These are phyloP conservation scores for Casaregolazyma lundiana DNA, from an alignment of 1,139 yeast species.

Conservation along the genomic window DNA sequence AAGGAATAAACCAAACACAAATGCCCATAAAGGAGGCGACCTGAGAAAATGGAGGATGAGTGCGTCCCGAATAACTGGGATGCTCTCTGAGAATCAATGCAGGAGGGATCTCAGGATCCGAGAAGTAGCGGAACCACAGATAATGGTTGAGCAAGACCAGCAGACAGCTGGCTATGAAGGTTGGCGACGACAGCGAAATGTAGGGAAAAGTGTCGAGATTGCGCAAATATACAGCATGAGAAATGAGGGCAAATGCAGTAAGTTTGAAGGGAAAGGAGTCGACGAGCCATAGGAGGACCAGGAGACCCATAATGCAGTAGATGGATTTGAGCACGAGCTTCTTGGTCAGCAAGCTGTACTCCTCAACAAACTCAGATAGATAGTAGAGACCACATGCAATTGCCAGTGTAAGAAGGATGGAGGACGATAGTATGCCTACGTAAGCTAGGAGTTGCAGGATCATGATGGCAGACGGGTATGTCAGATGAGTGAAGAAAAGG, in stretches of 20 bases:
- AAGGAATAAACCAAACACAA: conserved; percentile 92
- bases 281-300: conserved; percentile 54
- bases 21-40: conserved; percentile 92
- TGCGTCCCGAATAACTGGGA: conserved; percentile 42
- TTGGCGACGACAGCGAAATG: conserved; percentile 64
- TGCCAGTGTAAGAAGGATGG: conserved; percentile 63
- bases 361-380: conserved; percentile 88
- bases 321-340: conserved; percentile 61
- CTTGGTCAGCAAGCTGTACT: conserved; percentile 81
- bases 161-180: conserved; percentile 65
- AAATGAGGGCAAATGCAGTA: conserved; percentile 58
- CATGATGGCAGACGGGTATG: conserved; percentile 7
- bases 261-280: conserved; percentile 76
- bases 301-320: conserved; percentile 50
- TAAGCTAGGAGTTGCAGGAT: conserved; percentile 53
- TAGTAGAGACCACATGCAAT: conserved; percentile 86
- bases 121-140: conserved; percentile 86
- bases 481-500: background rate
- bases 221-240: conserved; percentile 69
- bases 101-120: conserved; percentile 54
- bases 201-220: conserved; percentile 80
- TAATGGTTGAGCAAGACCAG: conserved; percentile 78
- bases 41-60: conserved; percentile 77
- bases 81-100: conserved; percentile 32
- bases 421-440: conserved; percentile 70